Evolutionary conservation across 2,329 filamentous ascomycete genomes (phyloP).

Genomic region (Venturia aucupariae): DNA sequence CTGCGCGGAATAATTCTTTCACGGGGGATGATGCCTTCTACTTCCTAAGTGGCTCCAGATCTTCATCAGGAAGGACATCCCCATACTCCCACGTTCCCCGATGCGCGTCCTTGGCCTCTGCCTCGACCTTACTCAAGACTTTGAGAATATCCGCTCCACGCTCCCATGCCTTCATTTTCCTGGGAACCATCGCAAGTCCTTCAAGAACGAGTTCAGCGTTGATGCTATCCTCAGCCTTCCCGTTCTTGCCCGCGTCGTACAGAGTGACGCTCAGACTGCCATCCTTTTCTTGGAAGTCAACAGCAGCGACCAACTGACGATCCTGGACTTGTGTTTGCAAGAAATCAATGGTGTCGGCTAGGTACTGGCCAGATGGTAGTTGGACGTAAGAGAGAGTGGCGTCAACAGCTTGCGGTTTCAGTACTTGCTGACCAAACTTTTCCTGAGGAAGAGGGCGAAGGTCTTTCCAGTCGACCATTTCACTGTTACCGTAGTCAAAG

Average conservation of each 20-base stretch:
- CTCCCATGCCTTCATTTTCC: slow-evolving; percentile 90
- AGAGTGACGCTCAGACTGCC: slow-evolving; percentile 78
- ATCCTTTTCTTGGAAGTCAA: slow-evolving; percentile 79
- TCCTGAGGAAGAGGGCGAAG: slow-evolving; percentile 71
- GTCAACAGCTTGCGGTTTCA: slow-evolving; percentile 57
- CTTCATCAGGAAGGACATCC: slow-evolving; percentile 55
- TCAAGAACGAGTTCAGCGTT: slow-evolving; percentile 80
- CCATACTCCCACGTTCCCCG: slow-evolving; percentile 98
- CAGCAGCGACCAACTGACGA: slow-evolving; percentile 76
- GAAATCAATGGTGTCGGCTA: slow-evolving; percentile 67
- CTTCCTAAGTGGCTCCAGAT: slow-evolving; percentile 3
- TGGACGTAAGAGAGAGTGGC: slow-evolving; percentile 83
- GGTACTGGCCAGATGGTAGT: slow-evolving; percentile 78
- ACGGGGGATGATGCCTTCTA: not conserved
- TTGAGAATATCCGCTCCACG: slow-evolving; percentile 62
- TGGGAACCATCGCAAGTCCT: slow-evolving; percentile 83
- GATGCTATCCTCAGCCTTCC: slow-evolving; percentile 63
- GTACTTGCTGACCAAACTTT: slow-evolving; percentile 48
- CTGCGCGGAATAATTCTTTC: not conserved
- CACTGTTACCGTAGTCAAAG: slow-evolving; percentile 93
- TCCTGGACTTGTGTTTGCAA: slow-evolving; percentile 66
- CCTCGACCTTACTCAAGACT: slow-evolving; percentile 63
- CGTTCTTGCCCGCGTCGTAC: slow-evolving; percentile 59
- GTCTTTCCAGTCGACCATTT: slow-evolving; percentile 74
- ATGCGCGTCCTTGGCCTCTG: slow-evolving; percentile 68